Evolutionary conservation across 78 protist species (phyloP), one percentile per base, ranked within the genome.

Genomic region (Chrysochromulina tobinii): DNA sequence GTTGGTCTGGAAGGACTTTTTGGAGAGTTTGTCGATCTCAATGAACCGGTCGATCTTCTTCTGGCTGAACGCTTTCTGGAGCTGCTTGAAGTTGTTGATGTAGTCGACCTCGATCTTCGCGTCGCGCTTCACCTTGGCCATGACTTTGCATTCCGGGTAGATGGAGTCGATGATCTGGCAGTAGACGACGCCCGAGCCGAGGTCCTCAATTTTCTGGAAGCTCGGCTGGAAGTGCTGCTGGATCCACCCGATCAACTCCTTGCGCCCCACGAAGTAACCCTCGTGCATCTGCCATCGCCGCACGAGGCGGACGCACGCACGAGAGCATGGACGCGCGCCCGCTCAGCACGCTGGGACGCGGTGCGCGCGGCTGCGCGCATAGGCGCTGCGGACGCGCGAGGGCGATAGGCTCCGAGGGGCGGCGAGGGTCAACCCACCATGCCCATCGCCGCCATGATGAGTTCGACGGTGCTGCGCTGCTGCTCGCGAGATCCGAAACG

Each of bases 111-210:
- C 89, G 0, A 20, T 48, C 89, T 86, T 86, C 9, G 89, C 89
- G n/a, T 3, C 8, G 25, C 27, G 5, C 72, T 86, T 86, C 20
- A 86, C 72, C 75, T 66, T 61, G 54, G 77, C 3, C 77, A 86
- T 53, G 38, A 14, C 81, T 9, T 61, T 68, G 4, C 38, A 14
- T 7, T 27, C 68, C 3, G 89, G 89, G 75, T 86, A n/a, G 54
- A 86, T n/a, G 27, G 81, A 18, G 89, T 86, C 54, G 72, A 86
- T 18, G 72, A 86, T 67, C 75, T 86, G 89, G 75, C 89, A 86
- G 57, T 86, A 86, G 55, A 66, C 59, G 8, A 17, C 89, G 25
- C 89, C 72, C 3, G 25, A 61, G 58, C 23, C 54, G 12, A 66
- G 72, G 58, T 86, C 89, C 75, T 86, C 89, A 15, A 86, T 27